Conservation (phyloP, 2,329 filamentous ascomycete species). For the Apiospora saccharicola region DNA sequence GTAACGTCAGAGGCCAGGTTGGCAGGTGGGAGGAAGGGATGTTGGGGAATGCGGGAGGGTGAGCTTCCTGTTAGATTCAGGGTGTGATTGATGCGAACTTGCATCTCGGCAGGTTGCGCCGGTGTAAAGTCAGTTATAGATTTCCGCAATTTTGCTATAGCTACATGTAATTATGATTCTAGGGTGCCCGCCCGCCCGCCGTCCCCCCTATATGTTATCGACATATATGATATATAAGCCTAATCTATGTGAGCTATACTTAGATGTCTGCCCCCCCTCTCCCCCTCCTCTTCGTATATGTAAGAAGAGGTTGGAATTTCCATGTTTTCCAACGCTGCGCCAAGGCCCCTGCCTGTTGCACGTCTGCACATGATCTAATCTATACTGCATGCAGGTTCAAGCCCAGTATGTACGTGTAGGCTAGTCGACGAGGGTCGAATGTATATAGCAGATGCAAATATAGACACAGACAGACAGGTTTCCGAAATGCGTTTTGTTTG, state of each 20-base stretch:
- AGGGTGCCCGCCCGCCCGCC: no score
- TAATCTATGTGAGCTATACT: neutral
- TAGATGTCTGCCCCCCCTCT: neutral
- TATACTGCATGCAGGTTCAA: constrained; percentile 15
- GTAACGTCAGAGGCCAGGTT: constrained; percentile 17
- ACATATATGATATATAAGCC: neutral
- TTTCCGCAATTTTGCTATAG: neutral
- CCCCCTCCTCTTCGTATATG: neutral
- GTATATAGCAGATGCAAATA: neutral
- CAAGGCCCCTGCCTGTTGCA: neutral
- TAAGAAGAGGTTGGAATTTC: neutral
- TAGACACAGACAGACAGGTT: neutral
- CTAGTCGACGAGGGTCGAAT: neutral
- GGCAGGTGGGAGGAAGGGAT: constrained; percentile 21
- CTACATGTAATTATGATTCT: neutral
- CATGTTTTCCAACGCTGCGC: neutral
- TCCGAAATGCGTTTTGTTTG: neutral
- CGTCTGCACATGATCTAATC: neutral
- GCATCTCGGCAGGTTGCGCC: constrained; percentile 14
- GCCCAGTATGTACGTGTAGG: neutral
- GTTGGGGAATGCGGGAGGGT: constrained; percentile 10
- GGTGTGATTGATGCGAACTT: constrained; percentile 20
- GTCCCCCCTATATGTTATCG: no score
- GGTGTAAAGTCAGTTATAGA: constrained; percentile 17
- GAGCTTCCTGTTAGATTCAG: constrained; percentile 10